A percentile compares a stretch with the other conserved stretches of the same genome.
phyloP scores from a whole-genome alignment of 768 basidiomycete species.

The Boletales sp. region DNA sequence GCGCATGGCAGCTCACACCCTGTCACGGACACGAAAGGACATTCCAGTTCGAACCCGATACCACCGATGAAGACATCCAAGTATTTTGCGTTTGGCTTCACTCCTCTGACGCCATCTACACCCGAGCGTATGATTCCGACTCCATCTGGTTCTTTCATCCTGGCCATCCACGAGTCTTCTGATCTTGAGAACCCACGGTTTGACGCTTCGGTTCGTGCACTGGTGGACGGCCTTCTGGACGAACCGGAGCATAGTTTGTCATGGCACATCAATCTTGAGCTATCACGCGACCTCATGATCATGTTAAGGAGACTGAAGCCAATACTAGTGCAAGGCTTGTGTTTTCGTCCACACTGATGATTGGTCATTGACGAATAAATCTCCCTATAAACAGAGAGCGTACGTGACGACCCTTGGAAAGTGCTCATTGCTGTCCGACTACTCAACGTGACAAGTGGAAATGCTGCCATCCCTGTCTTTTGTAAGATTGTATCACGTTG shows the following conservation, averaged over 20 bases:
- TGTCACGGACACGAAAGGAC: not conserved
- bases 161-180: constrained; percentile 6
- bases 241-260: not conserved
- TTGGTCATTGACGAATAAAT: not conserved
- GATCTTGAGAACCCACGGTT: constrained; percentile 1
- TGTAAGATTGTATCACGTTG: constrained; percentile 53
- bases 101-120: not conserved
- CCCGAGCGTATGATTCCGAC: not conserved
- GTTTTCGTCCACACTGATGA: not conserved
- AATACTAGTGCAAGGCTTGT: constrained; percentile 30
- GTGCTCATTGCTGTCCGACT: constrained; percentile 63
- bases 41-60: not conserved
- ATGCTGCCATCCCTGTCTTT: constrained; percentile 63
- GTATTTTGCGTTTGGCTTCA: constrained; percentile 8
- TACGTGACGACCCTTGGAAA: constrained; percentile 64
- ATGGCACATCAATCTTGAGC: not conserved
- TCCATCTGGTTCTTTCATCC: constrained; percentile 2
- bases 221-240: not conserved
- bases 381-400: constrained; percentile 35
- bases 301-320: constrained; percentile 29
- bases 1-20: not conserved
- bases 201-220: not conserved
- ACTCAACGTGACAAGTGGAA: constrained; percentile 68
- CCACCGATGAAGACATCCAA: constrained; percentile 14
- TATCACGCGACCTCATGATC: constrained; percentile 22